Evolutionary conservation across 73 alveolate genomes (phyloP), one percentile per base, ranked within the genome.

Genomic region (Diophrys appendiculata): DNA sequence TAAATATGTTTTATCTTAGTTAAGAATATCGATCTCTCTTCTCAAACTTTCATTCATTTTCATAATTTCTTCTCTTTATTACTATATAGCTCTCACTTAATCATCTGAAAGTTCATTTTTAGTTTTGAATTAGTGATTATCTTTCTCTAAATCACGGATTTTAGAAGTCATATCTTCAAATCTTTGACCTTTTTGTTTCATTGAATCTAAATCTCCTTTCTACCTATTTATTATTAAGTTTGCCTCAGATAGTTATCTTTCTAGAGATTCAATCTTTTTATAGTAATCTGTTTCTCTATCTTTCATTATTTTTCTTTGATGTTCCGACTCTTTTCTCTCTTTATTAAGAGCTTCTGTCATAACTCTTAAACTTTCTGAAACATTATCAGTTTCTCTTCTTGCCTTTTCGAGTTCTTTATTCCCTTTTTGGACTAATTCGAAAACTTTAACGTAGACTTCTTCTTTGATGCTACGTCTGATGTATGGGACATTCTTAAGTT

Each of bases 1-100:
- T 54, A 94, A 75, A 80, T 80, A 94, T 35, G 86, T 84, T 69
- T 94, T 94, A 71, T 94, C 98, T 78, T 91, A 83, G 80, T 65
- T 81, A 3, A 91, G 75, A 28, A 94, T 65, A 78, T 94, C 98
- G 22, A 89, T 67, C 60, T 90, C 93, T 68, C 90, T 88, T 35
- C 94, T 76, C 52, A 71, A 72, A 28, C 85, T 67, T 24, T 94
- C 97, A 72, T 70, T 24, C 26, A 72, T 54, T 29, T 80, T 79
- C 28, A 65, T 82, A 34, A 69, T 70, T 29, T 85, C 92, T 26
- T 55, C 73, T 33, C 83, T 85, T 32, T 69, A 70, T 54, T 85
- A 84, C 33, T 64, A 14, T 14, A 60, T 3, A 28, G 69, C 78
- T n/a, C 32, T 69, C 54, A 85, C 29, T 26, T 67, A 24, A 52